Evolutionary conservation across 1,284 basidiomycete species (phyloP).

Genomic region (Tilletia setariae): DNA sequence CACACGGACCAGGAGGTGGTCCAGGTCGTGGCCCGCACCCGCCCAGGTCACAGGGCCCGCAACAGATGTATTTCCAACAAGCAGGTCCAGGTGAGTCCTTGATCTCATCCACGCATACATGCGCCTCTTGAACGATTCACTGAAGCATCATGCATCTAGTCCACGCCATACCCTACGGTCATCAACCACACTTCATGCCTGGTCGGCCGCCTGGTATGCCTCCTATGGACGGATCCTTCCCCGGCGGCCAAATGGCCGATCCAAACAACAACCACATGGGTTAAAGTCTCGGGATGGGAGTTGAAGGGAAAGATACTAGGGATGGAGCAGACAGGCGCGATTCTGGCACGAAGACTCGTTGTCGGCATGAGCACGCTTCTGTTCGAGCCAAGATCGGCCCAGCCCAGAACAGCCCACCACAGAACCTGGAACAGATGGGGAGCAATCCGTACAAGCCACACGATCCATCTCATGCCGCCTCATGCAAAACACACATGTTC

Average conservation of each 20-base stretch:
- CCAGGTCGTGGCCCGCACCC: background rate
- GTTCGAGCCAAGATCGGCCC: too few species aligned
- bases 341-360: too few species aligned
- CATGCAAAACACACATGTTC: too few species aligned
- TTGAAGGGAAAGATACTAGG: too few species aligned
- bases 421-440: too few species aligned
- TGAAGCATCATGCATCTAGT: background rate
- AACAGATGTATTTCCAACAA: constrained; percentile 12
- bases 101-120: background rate
- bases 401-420: too few species aligned
- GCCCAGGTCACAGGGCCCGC: background rate
- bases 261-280: constrained; percentile 13
- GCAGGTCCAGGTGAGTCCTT: background rate
- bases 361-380: too few species aligned
- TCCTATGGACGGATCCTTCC: constrained; percentile 14
- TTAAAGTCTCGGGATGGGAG: too few species aligned
- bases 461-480: too few species aligned
- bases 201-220: constrained; percentile 6
- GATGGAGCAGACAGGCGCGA: too few species aligned
- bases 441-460: too few species aligned
- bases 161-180: constrained; percentile 9
- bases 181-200: constrained; percentile 6
- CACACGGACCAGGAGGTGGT: constrained; percentile 15
- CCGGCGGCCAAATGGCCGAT: constrained; percentile 1
- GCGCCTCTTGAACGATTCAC: background rate